Conservation (phyloP, 179 eudicot species). For the Drosera spatulata region DNA sequence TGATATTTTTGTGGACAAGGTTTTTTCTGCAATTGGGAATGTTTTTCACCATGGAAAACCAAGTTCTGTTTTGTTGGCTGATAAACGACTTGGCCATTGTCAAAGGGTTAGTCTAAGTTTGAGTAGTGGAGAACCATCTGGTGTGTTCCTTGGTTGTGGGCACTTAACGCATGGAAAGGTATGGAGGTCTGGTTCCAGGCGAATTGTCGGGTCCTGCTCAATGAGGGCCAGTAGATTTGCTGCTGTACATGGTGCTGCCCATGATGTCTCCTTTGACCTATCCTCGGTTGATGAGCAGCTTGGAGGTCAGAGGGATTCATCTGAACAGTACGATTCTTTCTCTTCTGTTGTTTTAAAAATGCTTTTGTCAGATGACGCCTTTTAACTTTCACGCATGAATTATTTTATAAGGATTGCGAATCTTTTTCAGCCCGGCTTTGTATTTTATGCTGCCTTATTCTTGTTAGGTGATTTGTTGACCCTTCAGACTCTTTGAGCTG, state of each 20-base stretch:
- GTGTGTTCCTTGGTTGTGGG: not conserved
- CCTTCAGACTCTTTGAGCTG: no score
- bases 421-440: no score
- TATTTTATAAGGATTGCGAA: no score
- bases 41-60: constrained; percentile 12
- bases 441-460: no score
- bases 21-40: constrained; percentile 10
- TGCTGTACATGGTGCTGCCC: constrained; percentile 3
- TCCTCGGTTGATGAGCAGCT: constrained; percentile 5
- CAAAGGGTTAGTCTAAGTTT: constrained; percentile 21
- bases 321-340: constrained; percentile 5
- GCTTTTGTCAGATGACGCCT: not conserved
- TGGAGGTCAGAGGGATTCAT: constrained; percentile 3
- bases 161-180: constrained; percentile 1
- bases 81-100: constrained; percentile 12
- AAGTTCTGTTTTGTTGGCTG: constrained; percentile 18
- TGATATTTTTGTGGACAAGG: constrained; percentile 18
- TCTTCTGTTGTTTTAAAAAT: no score
- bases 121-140: constrained; percentile 7
- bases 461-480: no score
- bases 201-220: constrained; percentile 10
- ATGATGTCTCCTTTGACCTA: constrained; percentile 3
- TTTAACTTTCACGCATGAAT: no score
- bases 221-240: not conserved
- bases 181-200: constrained; percentile 6